Evolutionary conservation across 495 filamentous ascomycete genomes (phyloP), one percentile per base, ranked within the genome.

Genomic region (Hyaloscypha bicolor): DNA sequence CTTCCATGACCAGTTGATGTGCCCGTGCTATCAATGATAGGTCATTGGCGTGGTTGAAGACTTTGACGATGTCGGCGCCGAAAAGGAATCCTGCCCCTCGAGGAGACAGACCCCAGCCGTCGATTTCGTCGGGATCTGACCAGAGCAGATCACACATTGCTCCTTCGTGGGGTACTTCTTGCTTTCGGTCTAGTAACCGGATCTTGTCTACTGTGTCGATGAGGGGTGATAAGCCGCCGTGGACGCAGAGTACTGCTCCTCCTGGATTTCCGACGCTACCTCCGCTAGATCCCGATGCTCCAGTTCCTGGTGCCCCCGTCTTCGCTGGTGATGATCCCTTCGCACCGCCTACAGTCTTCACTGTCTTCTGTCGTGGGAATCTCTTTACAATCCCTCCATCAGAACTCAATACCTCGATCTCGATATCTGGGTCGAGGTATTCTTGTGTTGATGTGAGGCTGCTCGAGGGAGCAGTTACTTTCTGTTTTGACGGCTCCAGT

Each of bases 1-100:
- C 95, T 76, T 99, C 95, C 95, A 98, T 99, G 39, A 99, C 95
- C 30, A 99, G 87, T 78, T 99, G 95, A 75, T 99, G 95, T 21
- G 95, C 95, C 63, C 95, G 88, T 58, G 95, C 95, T 58, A 99
- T 94, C 51, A 99, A 82, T 4, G 88, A 91, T 9, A 99, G 83
- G 75, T 96, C 92, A 76, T 99, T 99, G 21, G 86, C 83, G 76
- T 97, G 89, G 76, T 98, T 99, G 81, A 99, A 99, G 64, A 87
- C 85, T 74, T 94, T 97, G 66, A 98, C 95, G 65, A 98, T 97
- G 76, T 99, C 93, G 19, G 91, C 91, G 65, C 95, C 95, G 70
- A 99, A 99, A 31, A 99, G 84, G 81, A 97, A 99, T 16, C 95
- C 95, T 0, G 95, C 95, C 11, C 95, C 95, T 51, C 95, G 92